Evolutionary conservation across 2,329 filamentous ascomycete genomes (phyloP).

Genomic region (Botryotinia globosa): DNA sequence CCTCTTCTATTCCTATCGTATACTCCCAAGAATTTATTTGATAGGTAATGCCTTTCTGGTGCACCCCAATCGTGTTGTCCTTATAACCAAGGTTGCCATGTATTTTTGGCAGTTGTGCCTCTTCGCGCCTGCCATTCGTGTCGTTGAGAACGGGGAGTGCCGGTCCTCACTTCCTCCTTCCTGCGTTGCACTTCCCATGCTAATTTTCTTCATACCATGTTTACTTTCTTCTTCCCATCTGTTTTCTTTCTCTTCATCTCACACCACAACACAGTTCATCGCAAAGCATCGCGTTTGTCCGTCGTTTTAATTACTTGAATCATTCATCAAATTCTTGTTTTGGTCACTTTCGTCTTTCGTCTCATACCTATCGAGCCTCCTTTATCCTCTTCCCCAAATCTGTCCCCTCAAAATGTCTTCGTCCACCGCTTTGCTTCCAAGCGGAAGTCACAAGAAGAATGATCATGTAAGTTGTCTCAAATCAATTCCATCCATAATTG

Average conservation of each 20-base stretch:
- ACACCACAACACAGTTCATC: not conserved
- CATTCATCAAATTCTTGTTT: constrained; percentile 14
- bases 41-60: not conserved
- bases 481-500: not conserved
- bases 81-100: too few species aligned
- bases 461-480: constrained; percentile 30
- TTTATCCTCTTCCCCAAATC: not conserved
- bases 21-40: not conserved
- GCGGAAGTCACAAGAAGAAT: constrained; percentile 30
- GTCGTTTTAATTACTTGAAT: not conserved
- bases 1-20: not conserved
- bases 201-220: not conserved
- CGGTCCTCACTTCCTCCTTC: constrained; percentile 6
- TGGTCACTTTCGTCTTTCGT: constrained; percentile 16
- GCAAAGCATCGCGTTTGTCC: constrained; percentile 9
- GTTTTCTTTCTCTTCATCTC: constrained; percentile 13
- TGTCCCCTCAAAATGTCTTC: constrained; percentile 34
- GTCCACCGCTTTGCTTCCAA: constrained; percentile 38
- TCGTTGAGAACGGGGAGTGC: not conserved
- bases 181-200: not conserved
- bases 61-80: not conserved
- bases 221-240: constrained; percentile 12
- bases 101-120: too few species aligned
- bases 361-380: constrained; percentile 11
- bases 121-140: not conserved